phyloP scores from a whole-genome alignment of 768 basidiomycete species.

The Mrakia frigida region DNA sequence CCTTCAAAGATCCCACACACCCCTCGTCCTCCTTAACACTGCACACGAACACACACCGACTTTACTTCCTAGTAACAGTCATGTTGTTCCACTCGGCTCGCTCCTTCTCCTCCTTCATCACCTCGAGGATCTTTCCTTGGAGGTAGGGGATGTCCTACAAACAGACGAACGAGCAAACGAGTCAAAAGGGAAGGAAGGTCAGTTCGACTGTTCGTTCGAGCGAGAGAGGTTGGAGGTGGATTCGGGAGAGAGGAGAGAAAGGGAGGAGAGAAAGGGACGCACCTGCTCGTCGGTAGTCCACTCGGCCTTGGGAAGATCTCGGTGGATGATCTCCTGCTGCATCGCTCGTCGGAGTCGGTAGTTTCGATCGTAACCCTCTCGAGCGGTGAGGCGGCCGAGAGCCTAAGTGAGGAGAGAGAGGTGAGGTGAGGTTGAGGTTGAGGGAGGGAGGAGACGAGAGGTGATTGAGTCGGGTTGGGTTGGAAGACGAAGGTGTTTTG shows the following conservation, averaged over 20 bases:
- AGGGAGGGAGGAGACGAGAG: constrained; percentile 60
- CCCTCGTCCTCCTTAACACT: background rate
- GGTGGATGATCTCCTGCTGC: constrained; percentile 73
- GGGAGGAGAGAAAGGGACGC: background rate
- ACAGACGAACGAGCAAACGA: background rate
- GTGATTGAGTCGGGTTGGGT: background rate
- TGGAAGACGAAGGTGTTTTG: no score
- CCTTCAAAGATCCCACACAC: background rate
- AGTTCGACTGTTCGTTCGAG: background rate
- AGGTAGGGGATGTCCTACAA: constrained; percentile 93
- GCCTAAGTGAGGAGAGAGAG: constrained; percentile 53
- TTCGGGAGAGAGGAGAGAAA: background rate
- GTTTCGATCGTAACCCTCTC: constrained; percentile 80
- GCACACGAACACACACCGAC: background rate
- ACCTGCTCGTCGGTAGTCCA: constrained; percentile 76
- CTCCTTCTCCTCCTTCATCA: constrained; percentile 71
- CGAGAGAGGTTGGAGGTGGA: background rate
- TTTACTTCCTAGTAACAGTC: constrained; percentile 47
- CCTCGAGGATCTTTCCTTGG: constrained; percentile 65
- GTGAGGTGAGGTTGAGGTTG: constrained; percentile 44
- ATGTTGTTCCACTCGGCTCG: constrained; percentile 74
- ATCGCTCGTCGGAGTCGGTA: constrained; percentile 81
- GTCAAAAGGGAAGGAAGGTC: background rate
- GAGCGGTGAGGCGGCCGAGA: constrained; percentile 67
- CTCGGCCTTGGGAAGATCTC: constrained; percentile 69